Conservation (phyloP, 2,329 filamentous ascomycete genomes). For the Fusarium humuli region DNA sequence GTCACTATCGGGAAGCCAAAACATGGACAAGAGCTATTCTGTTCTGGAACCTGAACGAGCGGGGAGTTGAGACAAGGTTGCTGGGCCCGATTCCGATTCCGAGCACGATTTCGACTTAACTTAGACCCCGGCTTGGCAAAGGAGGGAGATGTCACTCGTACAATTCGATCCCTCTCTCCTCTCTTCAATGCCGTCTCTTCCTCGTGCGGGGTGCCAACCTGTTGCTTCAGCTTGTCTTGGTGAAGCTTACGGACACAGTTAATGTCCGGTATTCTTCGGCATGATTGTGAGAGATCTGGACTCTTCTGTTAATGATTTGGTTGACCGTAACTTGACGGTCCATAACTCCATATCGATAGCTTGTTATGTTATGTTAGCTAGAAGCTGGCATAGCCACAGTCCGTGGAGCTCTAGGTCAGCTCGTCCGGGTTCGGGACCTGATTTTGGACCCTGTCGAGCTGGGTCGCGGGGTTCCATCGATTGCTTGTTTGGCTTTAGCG, state of each 20-base stretch:
- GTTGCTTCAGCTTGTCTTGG: constrained; percentile 4
- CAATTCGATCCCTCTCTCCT: constrained; percentile 16
- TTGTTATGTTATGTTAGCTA: background rate
- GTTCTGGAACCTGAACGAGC: constrained; percentile 25
- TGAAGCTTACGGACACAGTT: constrained; percentile 5
- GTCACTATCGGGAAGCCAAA: constrained; percentile 2
- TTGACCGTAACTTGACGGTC: constrained; percentile 22
- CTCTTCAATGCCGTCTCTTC: constrained; percentile 18
- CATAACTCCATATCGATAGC: constrained; percentile 22
- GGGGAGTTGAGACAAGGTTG: constrained; percentile 34
- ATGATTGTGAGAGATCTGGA: background rate
- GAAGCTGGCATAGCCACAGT: constrained; percentile 39
- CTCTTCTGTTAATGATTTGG: background rate
- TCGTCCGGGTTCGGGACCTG: constrained; percentile 42
- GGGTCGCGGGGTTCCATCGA: constrained; percentile 25
- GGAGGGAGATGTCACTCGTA: constrained; percentile 27
- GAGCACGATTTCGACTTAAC: constrained; percentile 16
- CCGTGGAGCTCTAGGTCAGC: constrained; percentile 39
- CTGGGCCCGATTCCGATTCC: constrained; percentile 31
- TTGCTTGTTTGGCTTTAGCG: constrained; percentile 40
- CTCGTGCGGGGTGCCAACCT: constrained; percentile 3
- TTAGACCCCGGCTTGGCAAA: constrained; percentile 37
- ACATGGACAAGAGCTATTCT: constrained; percentile 21
- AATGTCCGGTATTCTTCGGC: constrained; percentile 2
- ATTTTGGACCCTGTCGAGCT: constrained; percentile 45